Conservation (phyloP, 495 filamentous ascomycete genomes). For the Hypoxylon crocopeplum region DNA sequence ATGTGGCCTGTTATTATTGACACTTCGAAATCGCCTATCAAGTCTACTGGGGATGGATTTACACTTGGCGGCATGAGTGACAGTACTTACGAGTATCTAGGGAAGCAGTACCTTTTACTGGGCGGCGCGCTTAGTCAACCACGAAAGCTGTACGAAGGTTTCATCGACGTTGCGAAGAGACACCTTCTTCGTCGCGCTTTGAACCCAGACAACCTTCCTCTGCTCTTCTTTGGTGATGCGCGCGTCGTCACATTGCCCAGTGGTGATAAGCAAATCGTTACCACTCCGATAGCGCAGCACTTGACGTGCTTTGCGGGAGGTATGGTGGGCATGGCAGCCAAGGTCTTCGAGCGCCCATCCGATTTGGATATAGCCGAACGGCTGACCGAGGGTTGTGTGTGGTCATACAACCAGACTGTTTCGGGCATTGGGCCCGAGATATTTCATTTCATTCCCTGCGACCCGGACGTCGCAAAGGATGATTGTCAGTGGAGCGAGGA, state of each 20-base stretch:
- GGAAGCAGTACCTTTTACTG: constrained; percentile 71
- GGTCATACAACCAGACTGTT: constrained; percentile 74
- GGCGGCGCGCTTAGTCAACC: constrained; percentile 80
- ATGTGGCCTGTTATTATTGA: constrained; percentile 80
- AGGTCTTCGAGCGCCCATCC: constrained; percentile 69
- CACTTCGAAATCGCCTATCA: constrained; percentile 64
- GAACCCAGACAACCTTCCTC: constrained; percentile 64
- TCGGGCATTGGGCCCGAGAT: constrained; percentile 83
- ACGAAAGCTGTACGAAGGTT: constrained; percentile 73
- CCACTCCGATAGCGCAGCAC: constrained; percentile 48
- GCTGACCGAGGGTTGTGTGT: constrained; percentile 87
- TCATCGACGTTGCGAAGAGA: constrained; percentile 71
- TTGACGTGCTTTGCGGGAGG: constrained; percentile 79
- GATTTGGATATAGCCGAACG: constrained; percentile 77
- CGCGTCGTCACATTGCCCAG: constrained; percentile 35
- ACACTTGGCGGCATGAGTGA: constrained; percentile 80
- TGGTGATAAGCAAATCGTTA: constrained; percentile 27
- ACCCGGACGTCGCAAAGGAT: constrained; percentile 41
- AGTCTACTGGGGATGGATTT: constrained; percentile 50
- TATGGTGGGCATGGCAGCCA: constrained; percentile 83
- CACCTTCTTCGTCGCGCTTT: constrained; percentile 70
- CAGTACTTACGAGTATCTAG: constrained; percentile 85
- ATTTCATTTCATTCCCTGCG: constrained; percentile 67
- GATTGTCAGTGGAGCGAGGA: constrained; percentile 42
- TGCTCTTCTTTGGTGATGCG: constrained; percentile 67